Percentiles rank a stretch among this genome's conserved stretches.
Conservation (phyloP, 306 rosid species). For the Chamaecrista fasciculata region DNA sequence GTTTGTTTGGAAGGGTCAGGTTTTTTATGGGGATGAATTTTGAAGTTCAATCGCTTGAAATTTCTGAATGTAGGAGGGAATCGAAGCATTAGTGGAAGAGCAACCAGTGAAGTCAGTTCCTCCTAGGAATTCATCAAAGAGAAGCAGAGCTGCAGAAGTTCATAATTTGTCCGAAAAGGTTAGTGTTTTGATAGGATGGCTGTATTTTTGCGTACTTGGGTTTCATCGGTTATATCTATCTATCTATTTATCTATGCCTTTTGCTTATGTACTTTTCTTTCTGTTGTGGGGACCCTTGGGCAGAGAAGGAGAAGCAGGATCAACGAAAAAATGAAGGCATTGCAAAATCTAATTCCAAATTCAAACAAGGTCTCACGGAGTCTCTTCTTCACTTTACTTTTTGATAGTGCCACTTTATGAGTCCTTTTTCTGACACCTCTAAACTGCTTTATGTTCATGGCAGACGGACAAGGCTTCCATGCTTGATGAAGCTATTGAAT, state of each 20-base stretch:
- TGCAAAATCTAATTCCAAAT: conserved; percentile 90
- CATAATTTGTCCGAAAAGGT: conserved; percentile 98
- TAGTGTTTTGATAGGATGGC: background rate
- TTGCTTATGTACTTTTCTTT: conserved; percentile 8
- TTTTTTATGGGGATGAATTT: background rate
- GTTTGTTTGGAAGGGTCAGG: background rate
- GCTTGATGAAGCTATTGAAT: conserved; percentile 97
- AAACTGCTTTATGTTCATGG: conserved; percentile 25
- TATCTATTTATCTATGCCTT: background rate
- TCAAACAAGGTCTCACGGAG: conserved; percentile 71
- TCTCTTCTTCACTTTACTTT: conserved; percentile 15
- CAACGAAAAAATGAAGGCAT: conserved; percentile 94
- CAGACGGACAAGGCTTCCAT: conserved; percentile 98
- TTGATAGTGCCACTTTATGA: background rate
- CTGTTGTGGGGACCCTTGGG: conserved; percentile 31
- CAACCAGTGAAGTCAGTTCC: conserved; percentile 37
- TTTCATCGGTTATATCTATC: background rate
- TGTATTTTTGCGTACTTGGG: background rate
- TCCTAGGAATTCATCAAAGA: conserved; percentile 68
- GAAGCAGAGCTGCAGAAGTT: conserved; percentile 98
- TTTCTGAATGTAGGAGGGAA: conserved; percentile 59
- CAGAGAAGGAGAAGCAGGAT: conserved; percentile 98
- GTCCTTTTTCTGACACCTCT: conserved; percentile 4
- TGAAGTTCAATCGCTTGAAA: background rate
- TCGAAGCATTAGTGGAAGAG: conserved; percentile 65